Evolutionary conservation across 345 rosid species (phyloP).

Genomic region (Aquilaria sinensis): DNA sequence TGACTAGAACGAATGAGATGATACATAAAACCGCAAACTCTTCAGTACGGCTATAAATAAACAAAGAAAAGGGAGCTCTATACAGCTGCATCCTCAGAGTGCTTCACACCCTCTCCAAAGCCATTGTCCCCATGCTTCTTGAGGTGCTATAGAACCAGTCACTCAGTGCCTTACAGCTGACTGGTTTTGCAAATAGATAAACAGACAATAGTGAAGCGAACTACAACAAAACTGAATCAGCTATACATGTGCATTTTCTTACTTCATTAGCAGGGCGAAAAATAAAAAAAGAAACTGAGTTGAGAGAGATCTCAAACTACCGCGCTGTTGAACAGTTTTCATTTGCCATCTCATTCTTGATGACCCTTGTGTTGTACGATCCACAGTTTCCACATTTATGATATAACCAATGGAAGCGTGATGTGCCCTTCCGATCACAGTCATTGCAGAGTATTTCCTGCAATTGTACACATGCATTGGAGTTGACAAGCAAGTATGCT

Average conservation of each 20-base stretch:
- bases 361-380: slow-evolving; percentile 83
- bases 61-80: no score
- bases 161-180: no score
- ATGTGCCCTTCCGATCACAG: slow-evolving; percentile 59
- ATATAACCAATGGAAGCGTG: slow-evolving; percentile 80
- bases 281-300: not conserved
- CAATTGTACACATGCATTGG: not conserved
- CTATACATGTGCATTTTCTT: slow-evolving; percentile 18
- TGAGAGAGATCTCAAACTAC: slow-evolving; percentile 5
- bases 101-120: no score
- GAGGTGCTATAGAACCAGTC: no score
- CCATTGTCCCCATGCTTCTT: no score
- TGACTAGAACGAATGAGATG: no score
- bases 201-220: no score
- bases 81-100: no score
- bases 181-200: no score
- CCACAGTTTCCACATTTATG: slow-evolving; percentile 75
- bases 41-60: no score
- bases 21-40: no score
- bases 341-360: slow-evolving; percentile 34
- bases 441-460: slow-evolving; percentile 81
- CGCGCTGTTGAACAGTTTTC: slow-evolving; percentile 29
- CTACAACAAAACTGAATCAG: slow-evolving; percentile 2
- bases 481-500: not conserved
- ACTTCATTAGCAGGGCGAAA: not conserved